Percentiles rank a stretch among this genome's conserved stretches.
phyloP scores from a whole-genome alignment of 768 basidiomycete genomes.

The Leccinum rimulosum region DNA sequence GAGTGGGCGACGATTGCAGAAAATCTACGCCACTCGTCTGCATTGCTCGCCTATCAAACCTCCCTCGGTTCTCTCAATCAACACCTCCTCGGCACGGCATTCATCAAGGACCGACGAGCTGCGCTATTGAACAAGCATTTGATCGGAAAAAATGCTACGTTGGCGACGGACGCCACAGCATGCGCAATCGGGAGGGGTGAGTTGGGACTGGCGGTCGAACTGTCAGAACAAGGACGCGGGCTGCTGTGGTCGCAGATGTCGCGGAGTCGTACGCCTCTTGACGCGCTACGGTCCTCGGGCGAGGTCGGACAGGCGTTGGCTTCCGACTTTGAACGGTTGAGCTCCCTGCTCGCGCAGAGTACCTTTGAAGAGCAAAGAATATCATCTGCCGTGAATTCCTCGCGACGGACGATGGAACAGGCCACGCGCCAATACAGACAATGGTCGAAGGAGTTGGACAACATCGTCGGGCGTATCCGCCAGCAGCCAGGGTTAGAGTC shows the following conservation, averaged over 20 bases:
- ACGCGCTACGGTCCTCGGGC: slow-evolving; percentile 18
- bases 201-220: slow-evolving; percentile 30
- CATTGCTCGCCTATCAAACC: slow-evolving; percentile 22
- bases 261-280: slow-evolving; percentile 26
- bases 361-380: not conserved
- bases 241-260: slow-evolving; percentile 31
- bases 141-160: not conserved
- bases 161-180: slow-evolving; percentile 26
- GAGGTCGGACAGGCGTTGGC: slow-evolving; percentile 20
- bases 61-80: slow-evolving; percentile 17
- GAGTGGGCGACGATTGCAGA: slow-evolving; percentile 16
- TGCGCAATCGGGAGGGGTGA: slow-evolving; percentile 25
- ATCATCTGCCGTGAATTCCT: not conserved
- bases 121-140: slow-evolving; percentile 8
- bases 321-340: slow-evolving; percentile 23
- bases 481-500: slow-evolving; percentile 26
- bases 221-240: slow-evolving; percentile 34
- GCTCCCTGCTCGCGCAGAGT: slow-evolving; percentile 11
- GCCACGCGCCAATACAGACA: slow-evolving; percentile 15
- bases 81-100: slow-evolving; percentile 17
- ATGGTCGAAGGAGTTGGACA: slow-evolving; percentile 18
- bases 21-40: slow-evolving; percentile 12
- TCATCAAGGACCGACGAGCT: slow-evolving; percentile 16
- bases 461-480: slow-evolving; percentile 22
- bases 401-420: slow-evolving; percentile 14